These are phyloP conservation scores for Xylariaceae sp. DNA, from an alignment of 2,329 filamentous ascomycete genomes.

Conservation along the genomic window DNA sequence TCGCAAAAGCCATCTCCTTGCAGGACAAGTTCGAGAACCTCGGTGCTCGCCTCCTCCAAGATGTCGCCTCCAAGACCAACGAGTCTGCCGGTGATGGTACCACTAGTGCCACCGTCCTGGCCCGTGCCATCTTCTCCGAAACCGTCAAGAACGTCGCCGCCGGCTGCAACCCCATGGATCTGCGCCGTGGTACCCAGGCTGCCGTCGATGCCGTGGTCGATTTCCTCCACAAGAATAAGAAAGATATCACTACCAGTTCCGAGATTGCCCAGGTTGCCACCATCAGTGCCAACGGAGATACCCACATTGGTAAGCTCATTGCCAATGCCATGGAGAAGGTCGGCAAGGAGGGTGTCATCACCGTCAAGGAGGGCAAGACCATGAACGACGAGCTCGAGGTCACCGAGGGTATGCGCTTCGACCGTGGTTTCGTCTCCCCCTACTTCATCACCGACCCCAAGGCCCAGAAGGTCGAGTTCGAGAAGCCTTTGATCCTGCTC, in stretches of 20 bases:
- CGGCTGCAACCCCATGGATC: slow-evolving; percentile 99
- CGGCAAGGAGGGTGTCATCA: slow-evolving; percentile 99
- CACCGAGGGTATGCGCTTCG: slow-evolving; percentile 99
- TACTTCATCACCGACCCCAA: slow-evolving; percentile 99
- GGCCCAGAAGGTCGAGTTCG: slow-evolving; percentile 98
- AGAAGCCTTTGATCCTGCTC: slow-evolving; percentile 97
- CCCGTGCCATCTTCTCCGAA: slow-evolving; percentile 98
- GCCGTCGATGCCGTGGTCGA: slow-evolving; percentile 93
- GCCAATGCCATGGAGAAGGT: slow-evolving; percentile 99
- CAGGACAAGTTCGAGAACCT: slow-evolving; percentile 99
- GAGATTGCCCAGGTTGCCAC: slow-evolving; percentile 98
- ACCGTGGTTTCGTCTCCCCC: slow-evolving; percentile 95
- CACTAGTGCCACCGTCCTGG: slow-evolving; percentile 95
- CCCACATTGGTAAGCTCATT: slow-evolving; percentile 91
- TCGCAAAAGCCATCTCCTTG: slow-evolving; percentile 84
- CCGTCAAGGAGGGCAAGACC: slow-evolving; percentile 99
- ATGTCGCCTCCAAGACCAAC: slow-evolving; percentile 99
- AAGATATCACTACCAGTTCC: slow-evolving; percentile 94
- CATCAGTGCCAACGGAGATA: slow-evolving; percentile 96
- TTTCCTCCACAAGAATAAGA: slow-evolving; percentile 92
- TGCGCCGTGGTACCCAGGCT: slow-evolving; percentile 93
- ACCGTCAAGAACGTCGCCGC: slow-evolving; percentile 99
- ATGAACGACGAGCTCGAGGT: slow-evolving; percentile 96
- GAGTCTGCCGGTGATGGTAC: slow-evolving; percentile 98
- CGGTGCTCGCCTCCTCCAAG: slow-evolving; percentile 91